Evolutionary conservation across 305 asterid genomes (phyloP).

Genomic region (Caryopteris hybrid): DNA sequence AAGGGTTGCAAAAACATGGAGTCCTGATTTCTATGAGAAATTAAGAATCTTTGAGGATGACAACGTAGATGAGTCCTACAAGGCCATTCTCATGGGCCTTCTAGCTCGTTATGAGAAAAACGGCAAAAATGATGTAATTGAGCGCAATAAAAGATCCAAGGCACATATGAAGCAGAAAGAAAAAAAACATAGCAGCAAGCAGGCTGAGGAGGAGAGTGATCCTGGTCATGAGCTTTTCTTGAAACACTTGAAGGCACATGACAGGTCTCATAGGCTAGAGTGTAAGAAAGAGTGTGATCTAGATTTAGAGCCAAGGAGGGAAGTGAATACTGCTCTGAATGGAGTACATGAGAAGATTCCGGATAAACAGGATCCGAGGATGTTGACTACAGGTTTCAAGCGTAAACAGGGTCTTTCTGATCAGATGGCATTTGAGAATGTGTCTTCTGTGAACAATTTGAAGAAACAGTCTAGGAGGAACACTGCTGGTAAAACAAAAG

Average conservation of each 20-base stretch:
- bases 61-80: neutral
- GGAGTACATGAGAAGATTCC: neutral
- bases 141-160: neutral
- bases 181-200: neutral
- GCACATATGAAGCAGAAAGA: neutral
- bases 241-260: neutral
- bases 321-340: neutral
- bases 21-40: neutral
- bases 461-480: neutral
- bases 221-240: constrained; percentile 14
- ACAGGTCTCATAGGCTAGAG: constrained; percentile 3
- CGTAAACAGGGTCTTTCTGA: neutral
- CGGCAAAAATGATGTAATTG: neutral
- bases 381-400: neutral
- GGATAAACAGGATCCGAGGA: neutral
- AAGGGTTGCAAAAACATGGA: neutral
- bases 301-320: neutral
- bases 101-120: neutral
- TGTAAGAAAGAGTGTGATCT: neutral
- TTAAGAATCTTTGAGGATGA: neutral
- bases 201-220: constrained; percentile 10
- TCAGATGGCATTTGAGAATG: neutral
- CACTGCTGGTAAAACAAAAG: neutral
- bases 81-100: neutral
- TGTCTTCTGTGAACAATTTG: neutral